A percentile compares a stretch with the other conserved stretches of the same genome.
Conservation (phyloP, 352 stramenopile species). For the Globisporangium viniferum region DNA sequence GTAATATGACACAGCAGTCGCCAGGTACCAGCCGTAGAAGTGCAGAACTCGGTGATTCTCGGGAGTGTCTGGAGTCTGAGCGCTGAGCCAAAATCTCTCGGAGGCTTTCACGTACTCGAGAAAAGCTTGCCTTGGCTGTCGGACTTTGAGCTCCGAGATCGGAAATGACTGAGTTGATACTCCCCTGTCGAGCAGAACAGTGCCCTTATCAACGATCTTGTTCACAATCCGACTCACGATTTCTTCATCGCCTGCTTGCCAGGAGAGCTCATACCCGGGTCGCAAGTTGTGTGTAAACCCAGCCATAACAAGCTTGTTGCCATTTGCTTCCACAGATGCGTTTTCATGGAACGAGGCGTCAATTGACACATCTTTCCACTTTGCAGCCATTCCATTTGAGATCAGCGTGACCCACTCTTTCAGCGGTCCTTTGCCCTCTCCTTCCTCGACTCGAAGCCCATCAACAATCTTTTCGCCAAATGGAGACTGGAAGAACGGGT, state of each 20-base stretch:
- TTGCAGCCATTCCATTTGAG: slow-evolving; percentile 31
- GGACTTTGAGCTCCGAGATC: slow-evolving; percentile 37
- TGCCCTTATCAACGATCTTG: slow-evolving; percentile 32
- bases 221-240: slow-evolving; percentile 47
- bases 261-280: slow-evolving; percentile 38
- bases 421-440: slow-evolving; percentile 66
- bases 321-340: slow-evolving; percentile 35
- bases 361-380: slow-evolving; percentile 37
- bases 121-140: slow-evolving; percentile 31
- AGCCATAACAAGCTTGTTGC: slow-evolving; percentile 46
- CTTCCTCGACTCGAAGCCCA: slow-evolving; percentile 60
- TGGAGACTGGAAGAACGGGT: slow-evolving; percentile 61
- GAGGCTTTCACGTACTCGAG: slow-evolving; percentile 61
- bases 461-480: slow-evolving; percentile 72
- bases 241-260: slow-evolving; percentile 21
- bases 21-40: slow-evolving; percentile 69
- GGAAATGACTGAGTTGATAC: slow-evolving; percentile 35
- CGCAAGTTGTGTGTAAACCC: slow-evolving; percentile 17
- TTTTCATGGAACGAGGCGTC: slow-evolving; percentile 15
- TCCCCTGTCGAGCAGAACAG: slow-evolving; percentile 47
- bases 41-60: slow-evolving; percentile 32
- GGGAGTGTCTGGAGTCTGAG: slow-evolving; percentile 27
- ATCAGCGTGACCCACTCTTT: slow-evolving; percentile 75
- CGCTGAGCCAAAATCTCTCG: slow-evolving; percentile 65
- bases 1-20: slow-evolving; percentile 45